These are phyloP conservation scores for Saitozyma sp. DNA, from an alignment of 768 basidiomycete genomes.

Conservation along the genomic window DNA sequence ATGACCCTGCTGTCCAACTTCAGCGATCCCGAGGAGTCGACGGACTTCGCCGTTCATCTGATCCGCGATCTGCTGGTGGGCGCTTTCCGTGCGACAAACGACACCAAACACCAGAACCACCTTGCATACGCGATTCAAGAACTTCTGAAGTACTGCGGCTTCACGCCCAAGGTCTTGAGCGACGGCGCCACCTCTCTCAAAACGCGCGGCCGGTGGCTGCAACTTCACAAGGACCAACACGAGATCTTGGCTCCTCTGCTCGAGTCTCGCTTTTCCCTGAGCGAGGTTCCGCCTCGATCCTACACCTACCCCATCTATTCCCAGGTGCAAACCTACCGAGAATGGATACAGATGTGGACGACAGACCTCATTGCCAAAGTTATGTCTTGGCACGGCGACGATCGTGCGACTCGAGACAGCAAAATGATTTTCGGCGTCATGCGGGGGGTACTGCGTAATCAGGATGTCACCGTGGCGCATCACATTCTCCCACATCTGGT, in stretches of 20 bases:
- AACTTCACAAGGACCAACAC: constrained; percentile 74
- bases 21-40: constrained; percentile 70
- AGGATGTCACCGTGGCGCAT: constrained; percentile 92
- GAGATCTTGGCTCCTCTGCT: constrained; percentile 85
- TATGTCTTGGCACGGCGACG: constrained; percentile 46
- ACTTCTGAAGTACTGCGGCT: constrained; percentile 79
- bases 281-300: constrained; percentile 53
- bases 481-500: constrained; percentile 89
- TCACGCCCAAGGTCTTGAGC: constrained; percentile 70
- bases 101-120: constrained; percentile 84
- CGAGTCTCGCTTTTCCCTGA: constrained; percentile 57
- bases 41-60: constrained; percentile 78
- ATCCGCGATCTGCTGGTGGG: constrained; percentile 81
- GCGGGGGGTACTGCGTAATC: constrained; percentile 69
- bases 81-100: constrained; percentile 89
- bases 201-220: constrained; percentile 74
- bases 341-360: constrained; percentile 94
- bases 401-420: constrained; percentile 53
- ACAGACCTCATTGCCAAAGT: constrained; percentile 67
- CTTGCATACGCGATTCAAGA: constrained; percentile 92
- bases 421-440: constrained; percentile 74
- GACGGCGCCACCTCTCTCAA: constrained; percentile 61
- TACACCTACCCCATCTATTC: constrained; percentile 75
- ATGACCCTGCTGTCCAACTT: constrained; percentile 81
- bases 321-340: constrained; percentile 75